Conservation (phyloP, 257 asterid genomes). For the Petunia axillaris region DNA sequence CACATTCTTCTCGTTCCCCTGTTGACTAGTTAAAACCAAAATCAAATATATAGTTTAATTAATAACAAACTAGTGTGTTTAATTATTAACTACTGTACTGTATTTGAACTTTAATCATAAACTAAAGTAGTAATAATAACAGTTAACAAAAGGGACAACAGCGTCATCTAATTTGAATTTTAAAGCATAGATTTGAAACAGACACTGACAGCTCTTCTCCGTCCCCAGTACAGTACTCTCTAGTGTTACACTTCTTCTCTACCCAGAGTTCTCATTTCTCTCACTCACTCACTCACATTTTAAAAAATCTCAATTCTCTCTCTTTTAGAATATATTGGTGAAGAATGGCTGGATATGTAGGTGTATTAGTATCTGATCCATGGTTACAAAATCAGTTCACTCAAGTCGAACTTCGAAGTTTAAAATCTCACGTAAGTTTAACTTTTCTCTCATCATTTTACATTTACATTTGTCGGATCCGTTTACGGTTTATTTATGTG, state of each 20-base stretch:
- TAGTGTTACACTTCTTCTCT: background rate
- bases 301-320: conserved; percentile 4
- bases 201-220: conserved; percentile 32
- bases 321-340: background rate
- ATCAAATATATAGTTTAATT: no score
- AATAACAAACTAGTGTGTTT: background rate
- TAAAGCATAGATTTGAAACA: conserved; percentile 17
- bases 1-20: background rate
- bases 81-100: background rate
- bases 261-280: background rate
- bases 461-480: background rate
- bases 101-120: background rate
- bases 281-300: background rate
- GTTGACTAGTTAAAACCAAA: background rate
- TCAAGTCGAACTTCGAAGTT: conserved; percentile 32
- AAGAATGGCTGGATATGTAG: conserved; percentile 34
- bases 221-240: conserved; percentile 27
- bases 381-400: conserved; percentile 38
- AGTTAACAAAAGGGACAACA: conserved; percentile 24
- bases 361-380: conserved; percentile 35
- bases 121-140: background rate
- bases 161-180: conserved; percentile 15
- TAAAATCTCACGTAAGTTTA: conserved; percentile 31
- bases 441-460: background rate
- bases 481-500: conserved; percentile 10